Base-by-base conservation (phyloP, 345 rosid genomes). In the Lepidium africanum region DNA sequence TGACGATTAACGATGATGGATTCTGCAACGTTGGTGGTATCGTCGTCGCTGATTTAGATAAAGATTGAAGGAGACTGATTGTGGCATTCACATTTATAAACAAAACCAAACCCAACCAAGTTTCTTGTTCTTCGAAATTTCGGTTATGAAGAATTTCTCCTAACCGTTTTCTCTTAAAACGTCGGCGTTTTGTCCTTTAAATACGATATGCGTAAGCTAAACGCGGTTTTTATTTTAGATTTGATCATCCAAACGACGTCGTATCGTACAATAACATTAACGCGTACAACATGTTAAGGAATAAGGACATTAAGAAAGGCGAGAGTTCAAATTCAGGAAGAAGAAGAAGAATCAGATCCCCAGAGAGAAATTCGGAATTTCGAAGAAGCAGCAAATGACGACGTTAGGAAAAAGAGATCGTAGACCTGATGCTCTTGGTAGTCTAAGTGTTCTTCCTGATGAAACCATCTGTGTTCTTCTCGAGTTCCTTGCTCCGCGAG, bases 381-480 rank as follows among this genome's bases (percentile, higher is more conserved):
- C 9, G 52, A 10, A 32, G 27, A 70, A 36, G 16, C 71, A 53
- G 46, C 15, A 55, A 15, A 84, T 85, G 51, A 63, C 67, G 61
- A 13, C 72, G 37, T 67, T 50, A 37, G 75, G 37, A 9, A 36
- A 69, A 48, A 78, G 66, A 74, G 96, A 89, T 80, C 90, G 96
- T 39, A 73, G 96, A 59, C 68, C 82, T 3, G 90, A 82, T 38
- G 87, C 90, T 35, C 90, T 92, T 9, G 96, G 98, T 38, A 61
- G 66, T 56, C 85, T 92, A 58, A 68, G 60, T 25, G 79, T 79
- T 50, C 85, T 92, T 13, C 87, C 97, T 35, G 98, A 92, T 47
- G 97, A 92, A 47, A 64, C 90, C 8, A 64, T 88, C 70, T 85
- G 87, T 54, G 39, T 84, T 36, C 80, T 88, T 68, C 66, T 92